Conservation (phyloP, 2,329 filamentous ascomycete species). For the Nemania bipapillata region DNA sequence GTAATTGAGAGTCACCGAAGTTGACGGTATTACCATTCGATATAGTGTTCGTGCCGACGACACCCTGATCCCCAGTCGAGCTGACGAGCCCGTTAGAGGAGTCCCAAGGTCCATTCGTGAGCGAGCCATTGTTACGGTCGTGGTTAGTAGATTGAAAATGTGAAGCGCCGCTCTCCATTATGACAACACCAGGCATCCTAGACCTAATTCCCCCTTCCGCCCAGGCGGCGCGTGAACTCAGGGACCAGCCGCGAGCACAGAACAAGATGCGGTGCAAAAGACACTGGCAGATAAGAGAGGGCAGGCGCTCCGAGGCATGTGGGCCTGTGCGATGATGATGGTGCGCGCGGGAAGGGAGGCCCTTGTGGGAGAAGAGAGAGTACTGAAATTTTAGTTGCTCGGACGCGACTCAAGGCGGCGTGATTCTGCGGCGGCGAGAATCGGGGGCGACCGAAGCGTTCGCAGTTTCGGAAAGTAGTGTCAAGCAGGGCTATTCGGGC, state of each 20-base stretch:
- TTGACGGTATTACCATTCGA: constrained; percentile 48
- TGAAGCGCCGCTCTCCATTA: constrained; percentile 66
- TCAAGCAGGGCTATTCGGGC: neutral
- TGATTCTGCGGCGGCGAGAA: neutral
- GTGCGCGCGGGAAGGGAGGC: constrained; percentile 20
- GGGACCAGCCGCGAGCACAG: constrained; percentile 27
- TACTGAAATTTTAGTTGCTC: neutral
- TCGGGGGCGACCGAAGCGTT: neutral
- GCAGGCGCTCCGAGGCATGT: constrained; percentile 40
- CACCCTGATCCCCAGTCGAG: constrained; percentile 38
- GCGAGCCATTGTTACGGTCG: constrained; percentile 62
- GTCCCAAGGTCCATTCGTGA: constrained; percentile 46
- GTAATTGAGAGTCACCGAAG: constrained; percentile 41
- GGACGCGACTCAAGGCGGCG: constrained; percentile 22
- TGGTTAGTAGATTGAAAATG: constrained; percentile 67
- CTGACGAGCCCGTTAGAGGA: constrained; percentile 40
- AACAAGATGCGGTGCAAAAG: constrained; percentile 21
- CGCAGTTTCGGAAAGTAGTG: neutral
- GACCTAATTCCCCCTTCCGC: constrained; percentile 51
- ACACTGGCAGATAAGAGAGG: constrained; percentile 14
- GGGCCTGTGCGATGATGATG: constrained; percentile 22
- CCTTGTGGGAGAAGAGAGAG: constrained; percentile 9
- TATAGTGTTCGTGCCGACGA: constrained; percentile 46
- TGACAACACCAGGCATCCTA: constrained; percentile 64
- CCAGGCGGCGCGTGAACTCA: constrained; percentile 46